phyloP scores from a whole-genome alignment of 116 monocot genomes.

The Cymodocea nodosa region DNA sequence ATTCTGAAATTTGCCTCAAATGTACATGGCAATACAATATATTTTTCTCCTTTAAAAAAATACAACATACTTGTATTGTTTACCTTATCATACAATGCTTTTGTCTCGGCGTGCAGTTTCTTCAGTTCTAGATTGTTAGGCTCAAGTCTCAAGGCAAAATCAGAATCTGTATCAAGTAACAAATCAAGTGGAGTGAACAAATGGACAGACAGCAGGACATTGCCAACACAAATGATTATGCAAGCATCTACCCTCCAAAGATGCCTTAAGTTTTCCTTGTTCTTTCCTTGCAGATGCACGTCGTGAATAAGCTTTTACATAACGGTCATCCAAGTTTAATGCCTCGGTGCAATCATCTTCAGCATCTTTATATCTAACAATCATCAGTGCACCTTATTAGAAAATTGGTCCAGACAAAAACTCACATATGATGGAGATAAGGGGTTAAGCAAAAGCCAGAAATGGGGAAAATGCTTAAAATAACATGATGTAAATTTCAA shows the following conservation, averaged over 20 bases:
- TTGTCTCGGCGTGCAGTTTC: constrained; percentile 68
- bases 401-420: neutral
- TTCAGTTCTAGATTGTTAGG: constrained; percentile 80
- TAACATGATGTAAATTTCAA: neutral
- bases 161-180: constrained; percentile 51
- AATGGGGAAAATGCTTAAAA: neutral
- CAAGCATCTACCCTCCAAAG: constrained; percentile 59
- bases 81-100: constrained; percentile 60
- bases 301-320: constrained; percentile 95
- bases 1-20: too few species aligned
- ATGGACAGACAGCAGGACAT: neutral
- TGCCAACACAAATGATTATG: neutral
- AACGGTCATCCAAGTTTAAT: constrained; percentile 82
- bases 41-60: neutral
- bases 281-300: constrained; percentile 92
- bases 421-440: neutral
- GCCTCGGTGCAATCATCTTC: constrained; percentile 93
- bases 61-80: neutral
- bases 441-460: neutral
- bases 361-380: constrained; percentile 65
- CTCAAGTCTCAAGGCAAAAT: constrained; percentile 89
- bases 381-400: neutral
- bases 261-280: constrained; percentile 65
- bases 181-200: neutral
- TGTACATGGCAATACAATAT: too few species aligned